A percentile compares a stretch with the other conserved stretches of the same genome.
Conservation (phyloP, 148 eudicot species). For the Simmondsia chinensis region DNA sequence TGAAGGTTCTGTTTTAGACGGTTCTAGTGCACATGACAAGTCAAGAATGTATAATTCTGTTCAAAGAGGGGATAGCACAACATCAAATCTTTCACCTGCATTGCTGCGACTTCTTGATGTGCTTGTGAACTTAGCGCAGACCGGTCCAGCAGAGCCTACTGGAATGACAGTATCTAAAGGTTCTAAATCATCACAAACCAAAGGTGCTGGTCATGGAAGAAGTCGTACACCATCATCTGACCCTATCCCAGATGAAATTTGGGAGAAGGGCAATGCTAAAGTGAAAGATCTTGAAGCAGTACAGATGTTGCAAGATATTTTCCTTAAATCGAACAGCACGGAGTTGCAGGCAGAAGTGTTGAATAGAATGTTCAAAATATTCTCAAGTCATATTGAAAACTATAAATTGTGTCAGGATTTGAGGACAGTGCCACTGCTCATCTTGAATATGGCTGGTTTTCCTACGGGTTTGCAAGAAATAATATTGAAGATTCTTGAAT, state of each 20-base stretch:
- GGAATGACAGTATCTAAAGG: conserved; percentile 26
- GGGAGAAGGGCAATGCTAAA: conserved; percentile 70
- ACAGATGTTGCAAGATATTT: conserved; percentile 93
- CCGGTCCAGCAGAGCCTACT: conserved; percentile 51
- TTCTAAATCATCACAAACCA: conserved; percentile 33
- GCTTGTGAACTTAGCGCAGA: conserved; percentile 78
- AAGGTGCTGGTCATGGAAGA: conserved; percentile 62
- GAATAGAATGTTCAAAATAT: conserved; percentile 92
- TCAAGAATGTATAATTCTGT: conserved; percentile 19
- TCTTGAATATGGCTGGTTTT: conserved; percentile 90
- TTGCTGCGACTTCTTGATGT: conserved; percentile 94
- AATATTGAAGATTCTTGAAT: conserved; percentile 92
- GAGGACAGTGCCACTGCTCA: conserved; percentile 91
- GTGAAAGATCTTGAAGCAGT: conserved; percentile 96
- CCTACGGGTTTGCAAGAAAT: conserved; percentile 81
- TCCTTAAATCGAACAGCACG: conserved; percentile 80
- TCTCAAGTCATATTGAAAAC: conserved; percentile 93
- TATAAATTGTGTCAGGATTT: conserved; percentile 88
- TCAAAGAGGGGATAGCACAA: conserved; percentile 32
- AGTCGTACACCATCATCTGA: conserved; percentile 56
- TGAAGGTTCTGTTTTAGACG: conserved; percentile 20
- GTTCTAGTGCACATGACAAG: conserved; percentile 12
- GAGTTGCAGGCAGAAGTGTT: conserved; percentile 91
- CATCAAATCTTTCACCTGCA: conserved; percentile 62
- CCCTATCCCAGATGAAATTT: conserved; percentile 43